phyloP scores from a whole-genome alignment of 306 rosid genomes.

The Carpinus viminea region DNA sequence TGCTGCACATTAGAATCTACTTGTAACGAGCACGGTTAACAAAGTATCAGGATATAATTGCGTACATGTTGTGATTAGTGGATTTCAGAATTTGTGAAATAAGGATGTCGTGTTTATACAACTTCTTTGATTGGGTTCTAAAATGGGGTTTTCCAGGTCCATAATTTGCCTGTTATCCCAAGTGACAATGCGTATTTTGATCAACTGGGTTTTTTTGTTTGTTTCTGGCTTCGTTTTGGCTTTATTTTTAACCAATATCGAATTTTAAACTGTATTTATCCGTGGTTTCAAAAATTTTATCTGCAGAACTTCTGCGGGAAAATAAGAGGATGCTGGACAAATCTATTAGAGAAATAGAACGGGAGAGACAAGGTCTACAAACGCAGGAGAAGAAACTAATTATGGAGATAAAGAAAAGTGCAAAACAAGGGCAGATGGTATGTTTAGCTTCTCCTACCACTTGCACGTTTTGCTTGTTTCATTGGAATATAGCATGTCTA shows the following conservation, averaged over 20 bases:
- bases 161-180: not conserved
- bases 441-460: conserved; percentile 13
- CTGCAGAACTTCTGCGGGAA: conserved; percentile 94
- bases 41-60: no score
- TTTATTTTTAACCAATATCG: not conserved
- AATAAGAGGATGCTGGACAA: conserved; percentile 98
- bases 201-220: not conserved
- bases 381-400: conserved; percentile 92
- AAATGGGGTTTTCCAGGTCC: not conserved
- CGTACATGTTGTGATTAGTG: not conserved
- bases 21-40: not conserved
- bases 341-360: conserved; percentile 93
- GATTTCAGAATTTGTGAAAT: not conserved
- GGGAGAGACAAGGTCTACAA: conserved; percentile 90
- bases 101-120: not conserved
- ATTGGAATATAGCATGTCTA: not conserved
- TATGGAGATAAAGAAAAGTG: conserved; percentile 92
- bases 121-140: not conserved
- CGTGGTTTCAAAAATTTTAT: conserved; percentile 18
- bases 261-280: conserved; percentile 10
- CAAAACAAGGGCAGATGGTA: conserved; percentile 99
- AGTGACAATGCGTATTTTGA: not conserved
- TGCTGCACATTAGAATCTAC: not conserved
- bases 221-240: no score
- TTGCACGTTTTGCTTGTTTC: not conserved